A percentile compares a stretch with the other conserved stretches of the same genome.
phyloP scores from a whole-genome alignment of 1,284 basidiomycete species.

The Austroboletus novae-zelandiae region DNA sequence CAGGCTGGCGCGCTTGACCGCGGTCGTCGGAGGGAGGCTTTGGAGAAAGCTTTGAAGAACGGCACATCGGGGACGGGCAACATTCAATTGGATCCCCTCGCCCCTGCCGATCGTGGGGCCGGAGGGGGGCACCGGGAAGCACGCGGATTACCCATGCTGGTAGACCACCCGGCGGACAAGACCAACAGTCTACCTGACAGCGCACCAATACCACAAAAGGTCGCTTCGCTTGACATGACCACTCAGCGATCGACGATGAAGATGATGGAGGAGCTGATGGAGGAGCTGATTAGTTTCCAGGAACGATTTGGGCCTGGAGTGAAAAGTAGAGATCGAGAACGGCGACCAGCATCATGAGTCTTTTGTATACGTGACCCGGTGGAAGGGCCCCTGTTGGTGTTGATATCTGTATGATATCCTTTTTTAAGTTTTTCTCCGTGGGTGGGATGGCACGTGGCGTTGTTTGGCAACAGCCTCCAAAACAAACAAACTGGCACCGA shows the following conservation, averaged over 20 bases:
- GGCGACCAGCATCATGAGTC: conserved; percentile 40
- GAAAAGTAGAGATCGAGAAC: conserved; percentile 57
- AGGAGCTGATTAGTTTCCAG: conserved; percentile 84
- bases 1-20: conserved; percentile 77
- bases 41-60: conserved; percentile 56
- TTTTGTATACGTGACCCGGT: conserved; percentile 8
- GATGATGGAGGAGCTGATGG: conserved; percentile 86
- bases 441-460: conserved; percentile 16
- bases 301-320: conserved; percentile 72
- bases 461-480: conserved; percentile 29
- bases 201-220: conserved; percentile 10
- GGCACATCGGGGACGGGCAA: conserved; percentile 7
- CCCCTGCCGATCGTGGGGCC: conserved; percentile 17
- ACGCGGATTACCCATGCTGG: conserved; percentile 25
- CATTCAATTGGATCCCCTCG: conserved; percentile 4
- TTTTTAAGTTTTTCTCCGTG: background rate
- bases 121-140: conserved; percentile 11
- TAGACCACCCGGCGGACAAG: conserved; percentile 17
- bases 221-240: conserved; percentile 4
- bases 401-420: conserved; percentile 16
- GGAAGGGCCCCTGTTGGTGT: conserved; percentile 1
- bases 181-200: conserved; percentile 1
- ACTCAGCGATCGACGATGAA: conserved; percentile 54
- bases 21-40: conserved; percentile 61
- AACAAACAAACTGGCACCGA: conserved; percentile 21